Evolutionary conservation across 257 asterid genomes (phyloP).

Genomic region (Jasminum sambac): DNA sequence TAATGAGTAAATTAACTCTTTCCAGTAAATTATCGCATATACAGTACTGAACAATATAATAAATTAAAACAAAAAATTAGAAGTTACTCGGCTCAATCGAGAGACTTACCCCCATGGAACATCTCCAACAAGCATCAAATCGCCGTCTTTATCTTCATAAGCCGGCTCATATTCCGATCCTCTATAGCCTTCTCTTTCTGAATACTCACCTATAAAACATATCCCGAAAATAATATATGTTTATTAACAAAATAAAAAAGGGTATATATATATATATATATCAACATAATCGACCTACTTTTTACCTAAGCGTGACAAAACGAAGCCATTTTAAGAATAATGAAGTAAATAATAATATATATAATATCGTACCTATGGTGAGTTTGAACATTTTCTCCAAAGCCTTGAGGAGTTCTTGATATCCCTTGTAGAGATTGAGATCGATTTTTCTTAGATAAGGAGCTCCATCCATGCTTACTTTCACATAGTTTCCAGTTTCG

Average conservation of each 20-base stretch:
- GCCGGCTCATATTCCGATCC: constrained; percentile 68
- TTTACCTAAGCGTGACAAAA: too few species aligned
- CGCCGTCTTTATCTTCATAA: constrained; percentile 78
- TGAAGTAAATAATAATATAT: not conserved
- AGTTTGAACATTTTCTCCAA: constrained; percentile 63
- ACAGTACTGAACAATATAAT: not conserved
- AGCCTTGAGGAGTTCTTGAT: constrained; percentile 53
- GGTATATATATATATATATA: too few species aligned
- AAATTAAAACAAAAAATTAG: not conserved
- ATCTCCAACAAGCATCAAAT: constrained; percentile 77
- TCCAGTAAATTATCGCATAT: not conserved
- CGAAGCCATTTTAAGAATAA: not conserved
- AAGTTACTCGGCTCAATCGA: too few species aligned
- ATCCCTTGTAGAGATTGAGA: constrained; percentile 48
- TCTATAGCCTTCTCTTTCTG: constrained; percentile 66
- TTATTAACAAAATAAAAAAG: too few species aligned
- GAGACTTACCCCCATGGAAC: constrained; percentile 69
- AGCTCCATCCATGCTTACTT: constrained; percentile 82
- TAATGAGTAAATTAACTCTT: not conserved
- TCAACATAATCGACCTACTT: too few species aligned
- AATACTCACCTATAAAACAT: constrained; percentile 38
- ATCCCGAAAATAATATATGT: not conserved
- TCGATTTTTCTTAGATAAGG: constrained; percentile 77
- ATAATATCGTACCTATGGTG: constrained; percentile 41
- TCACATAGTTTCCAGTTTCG: constrained; percentile 53